Base-by-base conservation (phyloP, 306 rosid genomes). In the Castanea mollissima region DNA sequence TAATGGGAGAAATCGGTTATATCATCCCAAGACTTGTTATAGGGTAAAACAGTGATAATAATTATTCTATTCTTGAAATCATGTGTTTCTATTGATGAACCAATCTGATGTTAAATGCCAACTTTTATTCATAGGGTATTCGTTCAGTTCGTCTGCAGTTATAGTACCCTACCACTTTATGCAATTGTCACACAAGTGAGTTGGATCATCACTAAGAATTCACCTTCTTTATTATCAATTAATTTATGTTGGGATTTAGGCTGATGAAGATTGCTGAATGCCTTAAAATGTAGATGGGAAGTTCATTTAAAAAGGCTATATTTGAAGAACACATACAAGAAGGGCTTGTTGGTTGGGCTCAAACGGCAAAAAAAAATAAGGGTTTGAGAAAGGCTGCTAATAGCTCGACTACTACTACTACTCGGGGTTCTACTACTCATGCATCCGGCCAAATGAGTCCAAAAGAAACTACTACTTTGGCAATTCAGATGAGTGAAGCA, bases 171-270 rank as follows among this genome's bases (percentile, higher is more conserved):
- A 15, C 86, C 86, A 10, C 80, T 83, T 34, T 83, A 83, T 18
- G 83, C 86, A 6, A 83, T 83, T 32, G 83, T 83, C 46, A 75
- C 86, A 27, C 86, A 83, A 77, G 83, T 83, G 58, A 69, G 67
- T 58, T 62, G 21, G 19, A n/a, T 32, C 20, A 19, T 1, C 44
- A 3, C 25, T 19, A 0, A 19, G n/a, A 35, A 67, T 46, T 35
- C 6, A 9, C 5, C 49, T 9, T 34, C 51, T 19, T 29, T 3
- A 18, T 8, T 4, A 49, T 15, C 5, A 38, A 29, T 29, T 7
- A 1, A 9, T 67, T 67, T 67, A 19, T 67, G 20, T 34, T 35
- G 6, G 52, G 16, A 21, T 35, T 19, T 35, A 6, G 27, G 72
- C 27, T 35, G 29, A 67, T 32, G 71, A 65, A 65, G 4, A 18